phyloP scores from a whole-genome alignment of 2,329 filamentous ascomycete genomes.

The Septoria linicola region DNA sequence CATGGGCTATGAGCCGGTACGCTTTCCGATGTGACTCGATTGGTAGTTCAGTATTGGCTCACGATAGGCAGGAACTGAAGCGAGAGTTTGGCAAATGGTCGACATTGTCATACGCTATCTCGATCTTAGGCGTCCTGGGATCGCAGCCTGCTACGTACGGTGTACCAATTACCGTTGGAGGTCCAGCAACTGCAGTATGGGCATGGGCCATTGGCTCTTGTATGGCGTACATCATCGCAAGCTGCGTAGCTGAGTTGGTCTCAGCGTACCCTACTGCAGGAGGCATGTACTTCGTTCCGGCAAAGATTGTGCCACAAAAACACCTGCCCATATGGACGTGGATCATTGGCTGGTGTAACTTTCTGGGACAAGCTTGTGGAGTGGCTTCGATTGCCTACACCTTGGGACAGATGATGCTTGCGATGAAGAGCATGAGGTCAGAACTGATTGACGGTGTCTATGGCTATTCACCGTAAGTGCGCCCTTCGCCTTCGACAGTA shows the following conservation, averaged over 20 bases:
- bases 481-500: not conserved
- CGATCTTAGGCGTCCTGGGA: conserved; percentile 63
- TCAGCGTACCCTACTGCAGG: conserved; percentile 67
- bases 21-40: conserved; percentile 9
- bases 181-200: conserved; percentile 64
- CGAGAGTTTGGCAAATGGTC: conserved; percentile 67
- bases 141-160: conserved; percentile 65
- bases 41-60: not conserved
- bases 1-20: conserved; percentile 63
- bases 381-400: conserved; percentile 64
- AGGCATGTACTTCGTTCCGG: conserved; percentile 68
- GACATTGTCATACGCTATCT: conserved; percentile 65
- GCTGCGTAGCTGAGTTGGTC: conserved; percentile 64
- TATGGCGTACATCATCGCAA: conserved; percentile 65
- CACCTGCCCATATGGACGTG: conserved; percentile 64
- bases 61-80: conserved; percentile 53
- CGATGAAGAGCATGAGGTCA: conserved; percentile 62
- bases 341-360: conserved; percentile 64
- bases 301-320: conserved; percentile 60
- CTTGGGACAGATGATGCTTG: conserved; percentile 63
- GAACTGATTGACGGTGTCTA: conserved; percentile 51
- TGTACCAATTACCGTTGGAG: conserved; percentile 57
- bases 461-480: conserved; percentile 57
- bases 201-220: conserved; percentile 63
- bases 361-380: conserved; percentile 63